Evolutionary conservation across 192 early-diverging fungal genomes (phyloP), one percentile per base, ranked within the genome.

Genomic region (Entrophospora sp.): DNA sequence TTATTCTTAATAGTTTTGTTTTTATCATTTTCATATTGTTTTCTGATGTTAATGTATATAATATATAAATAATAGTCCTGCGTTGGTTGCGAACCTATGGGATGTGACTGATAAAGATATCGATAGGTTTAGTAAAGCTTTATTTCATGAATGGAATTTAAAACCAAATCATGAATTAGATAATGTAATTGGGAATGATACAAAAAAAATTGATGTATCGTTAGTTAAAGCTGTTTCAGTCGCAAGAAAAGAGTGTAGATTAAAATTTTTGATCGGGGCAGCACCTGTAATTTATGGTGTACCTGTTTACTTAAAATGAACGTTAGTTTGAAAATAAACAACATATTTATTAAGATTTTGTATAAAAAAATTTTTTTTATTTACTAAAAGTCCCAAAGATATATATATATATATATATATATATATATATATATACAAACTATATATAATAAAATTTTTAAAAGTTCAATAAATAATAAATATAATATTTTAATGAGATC

Each of bases 31-130:
- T 37, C 4, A 40, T 42, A 51, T 36, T 22, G 27, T 24, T 2
- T 49, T 24, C 60, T 30, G 22, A 60, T 40, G n/a, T n/a, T n/a
- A n/a, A n/a, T n/a, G n/a, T n/a, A n/a, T n/a, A n/a, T n/a, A n/a
- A n/a, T n/a, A 13, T 14, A 55, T 45, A 22, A 73, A 13, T 52
- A 35, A 38, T 57, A 83, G 90, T 66, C 91, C 89, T 5, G 80
- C 92, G 0, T 68, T 99, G 0, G 88, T 95, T 3, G 93, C 89
- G 20, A 99, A 96, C 58, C 75, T 99, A 24, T 99, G 97, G 97
- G 97, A 99, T 73, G 93, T 99, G 6, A 97, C 95, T 2, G 97
- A 99, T 72, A 80, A 85, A 65, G 94, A 96, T 69, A 90, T 99
- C 66, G 97, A 99, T 71, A 81, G 87, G 12, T 93, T 95, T 64